Evolutionary conservation across 148 eudicot species (phyloP).

Genomic region (Dianthus caryophyllus): DNA sequence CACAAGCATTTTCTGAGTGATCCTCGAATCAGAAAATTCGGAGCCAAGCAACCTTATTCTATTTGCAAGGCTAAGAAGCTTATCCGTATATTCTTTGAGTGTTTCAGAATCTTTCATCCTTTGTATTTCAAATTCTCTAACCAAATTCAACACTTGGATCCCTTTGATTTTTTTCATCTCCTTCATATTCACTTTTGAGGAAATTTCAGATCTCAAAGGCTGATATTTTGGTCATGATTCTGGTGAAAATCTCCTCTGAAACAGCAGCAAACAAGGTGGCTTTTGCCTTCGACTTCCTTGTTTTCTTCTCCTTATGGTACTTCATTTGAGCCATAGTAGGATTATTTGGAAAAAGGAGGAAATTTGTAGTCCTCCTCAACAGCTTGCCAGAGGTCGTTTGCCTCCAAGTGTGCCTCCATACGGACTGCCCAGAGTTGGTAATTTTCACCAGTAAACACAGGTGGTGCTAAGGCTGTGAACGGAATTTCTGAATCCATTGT

Average conservation of each 20-base stretch:
- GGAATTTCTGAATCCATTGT: slow-evolving; percentile 9
- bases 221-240: slow-evolving; percentile 16
- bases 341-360: not conserved
- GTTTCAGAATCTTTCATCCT: too few relatives aligned
- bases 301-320: not conserved
- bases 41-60: too few relatives aligned
- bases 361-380: slow-evolving; percentile 11
- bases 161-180: not conserved
- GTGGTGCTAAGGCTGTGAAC: not conserved
- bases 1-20: too few relatives aligned
- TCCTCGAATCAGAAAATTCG: too few relatives aligned
- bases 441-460: slow-evolving; percentile 17
- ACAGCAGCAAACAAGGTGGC: too few relatives aligned
- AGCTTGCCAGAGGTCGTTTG: slow-evolving; percentile 12
- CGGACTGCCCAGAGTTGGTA: slow-evolving; percentile 11
- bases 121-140: too few relatives aligned
- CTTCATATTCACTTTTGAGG: slow-evolving; percentile 17
- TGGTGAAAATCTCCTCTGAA: too few relatives aligned
- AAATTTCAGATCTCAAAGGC: slow-evolving; percentile 18
- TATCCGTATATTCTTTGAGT: too few relatives aligned
- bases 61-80: too few relatives aligned
- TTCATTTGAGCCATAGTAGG: slow-evolving; percentile 9
- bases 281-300: slow-evolving; percentile 14
- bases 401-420: slow-evolving; percentile 15
- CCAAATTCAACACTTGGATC: too few relatives aligned